phyloP scores from a whole-genome alignment of 2,329 filamentous ascomycete species.

The Aspergillus fijiensis region DNA sequence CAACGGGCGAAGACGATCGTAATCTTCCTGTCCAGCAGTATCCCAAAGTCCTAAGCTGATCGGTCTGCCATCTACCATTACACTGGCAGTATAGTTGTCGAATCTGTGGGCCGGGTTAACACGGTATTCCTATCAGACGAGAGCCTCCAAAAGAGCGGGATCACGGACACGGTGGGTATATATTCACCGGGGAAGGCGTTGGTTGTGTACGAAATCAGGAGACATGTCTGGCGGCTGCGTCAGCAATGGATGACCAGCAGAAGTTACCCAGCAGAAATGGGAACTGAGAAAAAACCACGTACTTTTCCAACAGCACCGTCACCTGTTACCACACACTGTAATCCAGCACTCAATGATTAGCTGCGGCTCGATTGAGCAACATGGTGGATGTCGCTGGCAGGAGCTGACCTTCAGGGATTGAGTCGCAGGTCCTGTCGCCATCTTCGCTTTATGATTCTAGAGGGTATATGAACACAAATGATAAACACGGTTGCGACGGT shows the following conservation, averaged over 20 bases:
- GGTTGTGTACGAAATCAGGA: slow-evolving; percentile 98
- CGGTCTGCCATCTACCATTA: slow-evolving; percentile 97
- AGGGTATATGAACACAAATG: slow-evolving; percentile 15
- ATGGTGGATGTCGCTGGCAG: slow-evolving; percentile 5
- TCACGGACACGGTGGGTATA: slow-evolving; percentile 78
- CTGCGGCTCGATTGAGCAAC: slow-evolving; percentile 22
- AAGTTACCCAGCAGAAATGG: slow-evolving; percentile 10
- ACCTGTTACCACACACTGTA: slow-evolving; percentile 94
- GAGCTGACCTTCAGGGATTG: slow-evolving; percentile 81
- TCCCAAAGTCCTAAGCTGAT: slow-evolving; percentile 97
- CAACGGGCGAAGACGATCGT: slow-evolving; percentile 88
- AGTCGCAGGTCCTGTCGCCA: slow-evolving; percentile 80
- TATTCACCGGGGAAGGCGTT: slow-evolving; percentile 99
- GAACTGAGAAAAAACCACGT: slow-evolving; percentile 35
- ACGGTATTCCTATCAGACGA: slow-evolving; percentile 16
- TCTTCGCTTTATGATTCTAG: slow-evolving; percentile 32
- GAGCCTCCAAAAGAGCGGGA: slow-evolving; percentile 17
- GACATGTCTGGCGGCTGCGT: slow-evolving; percentile 70
- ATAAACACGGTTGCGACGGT: slow-evolving; percentile 12
- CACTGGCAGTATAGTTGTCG: slow-evolving; percentile 98
- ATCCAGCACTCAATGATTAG: slow-evolving; percentile 38
- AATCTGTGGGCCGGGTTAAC: slow-evolving; percentile 60
- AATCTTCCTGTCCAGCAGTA: slow-evolving; percentile 98
- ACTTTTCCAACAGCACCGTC: slow-evolving; percentile 99
- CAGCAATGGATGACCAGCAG: slow-evolving; percentile 2